Conservation (phyloP, 352 stramenopile genomes). For the Phytophthora cactorum region DNA sequence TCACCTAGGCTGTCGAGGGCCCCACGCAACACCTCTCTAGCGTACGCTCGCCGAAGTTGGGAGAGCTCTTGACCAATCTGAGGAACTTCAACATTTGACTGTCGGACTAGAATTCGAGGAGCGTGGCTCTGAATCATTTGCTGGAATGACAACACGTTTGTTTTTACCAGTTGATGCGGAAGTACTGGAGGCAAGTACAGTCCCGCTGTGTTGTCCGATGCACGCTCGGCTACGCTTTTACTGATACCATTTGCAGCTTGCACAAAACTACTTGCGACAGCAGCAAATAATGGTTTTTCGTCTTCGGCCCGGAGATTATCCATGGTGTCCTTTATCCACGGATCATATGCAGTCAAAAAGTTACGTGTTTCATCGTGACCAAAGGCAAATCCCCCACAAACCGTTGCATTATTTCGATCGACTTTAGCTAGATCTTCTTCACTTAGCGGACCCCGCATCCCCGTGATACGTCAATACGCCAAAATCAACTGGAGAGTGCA, state of each 20-base stretch:
- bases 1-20: neutral
- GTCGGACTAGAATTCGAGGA: neutral
- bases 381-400: neutral
- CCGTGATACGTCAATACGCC: neutral
- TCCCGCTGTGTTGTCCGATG: neutral
- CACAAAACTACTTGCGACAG: neutral
- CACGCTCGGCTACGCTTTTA: neutral
- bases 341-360: neutral
- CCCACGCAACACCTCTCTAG: neutral
- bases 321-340: neutral
- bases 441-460: neutral
- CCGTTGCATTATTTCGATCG: neutral
- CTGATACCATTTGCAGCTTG: neutral
- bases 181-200: neutral
- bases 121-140: neutral
- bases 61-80: neutral
- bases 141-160: neutral
- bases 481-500: neutral
- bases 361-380: neutral
- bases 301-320: neutral
- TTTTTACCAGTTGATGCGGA: neutral
- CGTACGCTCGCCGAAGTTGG: neutral
- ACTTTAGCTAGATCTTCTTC: neutral
- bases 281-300: neutral
- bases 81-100: neutral